These are phyloP conservation scores for Talaromyces sp. DNA, from an alignment of 2,329 filamentous ascomycete genomes.

Conservation along the genomic window DNA sequence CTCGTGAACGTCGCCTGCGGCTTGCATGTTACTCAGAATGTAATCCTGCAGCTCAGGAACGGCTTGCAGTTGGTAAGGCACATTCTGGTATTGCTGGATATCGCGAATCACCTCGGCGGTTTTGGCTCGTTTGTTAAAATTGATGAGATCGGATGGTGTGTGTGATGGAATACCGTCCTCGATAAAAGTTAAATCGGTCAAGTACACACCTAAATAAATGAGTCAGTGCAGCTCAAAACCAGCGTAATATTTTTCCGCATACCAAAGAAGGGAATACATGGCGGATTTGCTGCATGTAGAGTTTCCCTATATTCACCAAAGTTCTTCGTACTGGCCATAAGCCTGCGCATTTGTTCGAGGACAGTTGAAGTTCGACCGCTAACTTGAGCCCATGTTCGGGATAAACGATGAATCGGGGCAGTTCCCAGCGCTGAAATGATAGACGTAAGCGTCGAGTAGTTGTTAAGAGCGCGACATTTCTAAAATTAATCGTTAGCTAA, in stretches of 20 bases:
- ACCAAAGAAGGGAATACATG: conserved; percentile 98
- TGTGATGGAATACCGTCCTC: conserved; percentile 96
- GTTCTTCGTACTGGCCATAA: conserved; percentile 98
- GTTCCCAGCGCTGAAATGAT: conserved; percentile 96
- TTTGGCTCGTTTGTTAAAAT: conserved; percentile 97
- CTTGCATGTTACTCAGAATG: conserved; percentile 93
- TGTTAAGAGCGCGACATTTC: conserved; percentile 93
- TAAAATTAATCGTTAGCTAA: conserved; percentile 36
- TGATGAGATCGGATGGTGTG: conserved; percentile 95
- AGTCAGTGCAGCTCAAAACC: background rate
- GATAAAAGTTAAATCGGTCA: conserved; percentile 97
- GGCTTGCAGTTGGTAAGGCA: conserved; percentile 86
- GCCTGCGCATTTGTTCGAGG: conserved; percentile 83
- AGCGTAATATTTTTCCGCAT: conserved; percentile 23
- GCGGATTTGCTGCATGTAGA: conserved; percentile 86
- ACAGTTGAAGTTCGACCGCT: conserved; percentile 76
- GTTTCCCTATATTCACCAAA: conserved; percentile 95
- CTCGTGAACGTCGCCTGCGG: conserved; percentile 92
- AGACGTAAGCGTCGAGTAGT: conserved; percentile 94
- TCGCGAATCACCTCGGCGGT: conserved; percentile 97
- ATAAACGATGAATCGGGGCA: conserved; percentile 88
- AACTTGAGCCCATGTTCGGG: conserved; percentile 90
- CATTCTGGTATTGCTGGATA: conserved; percentile 98
- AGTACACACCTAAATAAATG: conserved; percentile 70
- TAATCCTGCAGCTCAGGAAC: conserved; percentile 94